Base-by-base conservation (phyloP, 345 rosid genomes). In the Linum usitatissimum region DNA sequence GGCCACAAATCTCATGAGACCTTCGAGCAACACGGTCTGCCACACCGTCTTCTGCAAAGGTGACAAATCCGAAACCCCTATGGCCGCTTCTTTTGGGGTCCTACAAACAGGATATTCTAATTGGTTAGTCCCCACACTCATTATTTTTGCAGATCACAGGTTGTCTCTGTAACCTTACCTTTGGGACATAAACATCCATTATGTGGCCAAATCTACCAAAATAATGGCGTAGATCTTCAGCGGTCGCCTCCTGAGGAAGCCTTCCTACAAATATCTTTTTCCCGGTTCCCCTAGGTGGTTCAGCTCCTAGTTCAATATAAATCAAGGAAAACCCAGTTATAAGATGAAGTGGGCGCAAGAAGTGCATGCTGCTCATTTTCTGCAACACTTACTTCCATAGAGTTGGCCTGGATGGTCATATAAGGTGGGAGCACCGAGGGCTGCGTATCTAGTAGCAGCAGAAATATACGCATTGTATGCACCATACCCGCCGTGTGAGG, bases 381-480 rank as follows among this genome's bases (percentile, higher is more conserved):
- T 63, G 20, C 58, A 18, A 61, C 69, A 69, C 91, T 79, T 84
- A 92, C 97, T 87, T 83, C 86, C 99, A 70, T 90, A 93, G 20
- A 77, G 61, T 10, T 90, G 62, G 48, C 85, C 84, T 0, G 90
- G 90, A 73, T 82, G 95, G 67, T 93, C 99, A 75, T 93, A 93
- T 63, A 93, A 64, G 30, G 99, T 90, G 65, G 97, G 99, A 76
- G 95, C 85, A 74, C 97, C 96, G 51, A 83, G 80, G 8, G 94
- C 87, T 40, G 99, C 99, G 65, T 93, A 93, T 82, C 97, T 86
- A 68, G 96, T 90, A 18, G 97, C 96, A 19, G 97, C 96, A 67
- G 95, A 84, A 68, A 93, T 90, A 67, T 93, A 93, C n/a, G 97
- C 97, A 81, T 87, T 84, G 65, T 90, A 93, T 59, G 99, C 99